Conservation (phyloP, 83 land plant species). For the Diphasiastrum complanatum region DNA sequence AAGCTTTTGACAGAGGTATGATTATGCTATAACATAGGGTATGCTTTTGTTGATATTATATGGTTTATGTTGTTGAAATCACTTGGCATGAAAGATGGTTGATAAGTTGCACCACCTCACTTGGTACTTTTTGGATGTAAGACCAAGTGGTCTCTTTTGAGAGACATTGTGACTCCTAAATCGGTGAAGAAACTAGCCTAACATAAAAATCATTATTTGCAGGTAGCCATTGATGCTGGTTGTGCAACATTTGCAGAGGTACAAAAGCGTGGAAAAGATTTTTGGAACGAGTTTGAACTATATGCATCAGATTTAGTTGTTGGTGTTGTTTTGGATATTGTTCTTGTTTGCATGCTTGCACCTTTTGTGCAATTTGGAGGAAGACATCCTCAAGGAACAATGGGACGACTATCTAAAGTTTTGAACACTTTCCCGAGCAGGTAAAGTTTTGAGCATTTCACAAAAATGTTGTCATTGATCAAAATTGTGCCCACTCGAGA, state of each 20-base stretch:
- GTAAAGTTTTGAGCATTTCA: constrained; percentile 23
- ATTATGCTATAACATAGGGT: neutral
- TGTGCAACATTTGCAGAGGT: constrained; percentile 99
- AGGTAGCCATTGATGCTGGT: constrained; percentile 91
- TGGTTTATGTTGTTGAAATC: neutral
- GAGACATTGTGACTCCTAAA: neutral
- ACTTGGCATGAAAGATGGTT: neutral
- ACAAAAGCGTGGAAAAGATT: constrained; percentile 92
- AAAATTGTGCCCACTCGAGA: neutral
- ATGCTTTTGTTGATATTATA: neutral
- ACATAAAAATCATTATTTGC: constrained; percentile 11
- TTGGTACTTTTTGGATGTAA: neutral
- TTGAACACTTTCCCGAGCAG: constrained; percentile 86
- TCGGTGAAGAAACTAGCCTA: neutral
- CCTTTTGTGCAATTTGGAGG: constrained; percentile 74
- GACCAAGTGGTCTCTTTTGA: neutral
- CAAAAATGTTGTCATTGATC: neutral
- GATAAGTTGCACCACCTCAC: constrained; percentile 1
- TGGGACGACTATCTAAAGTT: constrained; percentile 45
- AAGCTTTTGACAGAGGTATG: constrained; percentile 84
- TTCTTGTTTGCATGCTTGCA: constrained; percentile 82
- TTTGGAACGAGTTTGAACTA: constrained; percentile 95
- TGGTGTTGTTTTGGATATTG: constrained; percentile 78
- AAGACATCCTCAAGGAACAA: constrained; percentile 44
- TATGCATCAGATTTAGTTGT: constrained; percentile 88